A percentile compares a stretch with the other conserved stretches of the same genome.
Conservation (phyloP, 2,329 filamentous ascomycete species). For the Daldinia sp. region DNA sequence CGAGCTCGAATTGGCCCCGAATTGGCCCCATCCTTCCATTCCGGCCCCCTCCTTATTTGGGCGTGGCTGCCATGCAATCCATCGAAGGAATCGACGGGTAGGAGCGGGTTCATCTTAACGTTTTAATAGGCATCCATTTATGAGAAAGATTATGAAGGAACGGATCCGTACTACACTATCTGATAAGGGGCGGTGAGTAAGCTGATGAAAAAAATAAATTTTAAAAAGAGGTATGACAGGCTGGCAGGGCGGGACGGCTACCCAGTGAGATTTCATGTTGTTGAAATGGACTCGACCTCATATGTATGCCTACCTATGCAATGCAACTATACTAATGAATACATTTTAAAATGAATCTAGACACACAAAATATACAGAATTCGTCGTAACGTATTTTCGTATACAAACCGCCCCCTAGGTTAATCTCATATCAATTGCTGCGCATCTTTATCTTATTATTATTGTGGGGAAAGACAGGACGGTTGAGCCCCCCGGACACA, state of each 20-base stretch:
- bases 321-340: not conserved
- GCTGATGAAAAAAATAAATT: not conserved
- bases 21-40: not conserved
- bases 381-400: not conserved
- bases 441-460: not conserved
- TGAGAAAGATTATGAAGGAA: not conserved
- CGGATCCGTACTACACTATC: not conserved
- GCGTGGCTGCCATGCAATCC: conserved; percentile 12
- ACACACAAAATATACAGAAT: not conserved
- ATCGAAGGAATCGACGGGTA: conserved; percentile 18
- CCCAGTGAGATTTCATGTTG: not conserved
- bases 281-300: conserved; percentile 12
- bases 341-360: not conserved
- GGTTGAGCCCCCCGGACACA: conserved; percentile 9
- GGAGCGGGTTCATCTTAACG: conserved; percentile 14
- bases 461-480: conserved; percentile 7
- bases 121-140: conserved; percentile 1
- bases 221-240: not conserved
- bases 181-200: conserved; percentile 31
- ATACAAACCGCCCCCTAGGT: too few relatives aligned
- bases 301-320: too few relatives aligned
- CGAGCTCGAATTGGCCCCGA: too few relatives aligned
- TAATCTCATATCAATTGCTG: too few relatives aligned
- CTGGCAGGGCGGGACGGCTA: not conserved
- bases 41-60: not conserved